Conservation (phyloP, 192 early-diverging fungal genomes). For the Kappamyces sp. region DNA sequence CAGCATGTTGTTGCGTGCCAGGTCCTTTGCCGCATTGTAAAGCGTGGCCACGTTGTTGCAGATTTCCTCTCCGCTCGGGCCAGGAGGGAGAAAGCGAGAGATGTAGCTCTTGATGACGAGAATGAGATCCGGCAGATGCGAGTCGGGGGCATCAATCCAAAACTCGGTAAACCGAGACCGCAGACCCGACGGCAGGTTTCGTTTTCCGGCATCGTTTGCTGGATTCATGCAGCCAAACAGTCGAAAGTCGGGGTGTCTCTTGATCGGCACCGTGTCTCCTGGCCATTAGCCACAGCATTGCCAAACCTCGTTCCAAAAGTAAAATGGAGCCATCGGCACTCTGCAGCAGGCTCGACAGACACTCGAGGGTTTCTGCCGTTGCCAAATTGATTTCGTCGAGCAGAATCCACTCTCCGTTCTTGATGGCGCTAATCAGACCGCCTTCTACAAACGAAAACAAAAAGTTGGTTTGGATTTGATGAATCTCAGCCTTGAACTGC, state of each 20-base stretch:
- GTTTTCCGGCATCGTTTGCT: constrained; percentile 95
- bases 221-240: constrained; percentile 99
- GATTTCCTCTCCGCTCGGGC: constrained; percentile 52
- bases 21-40: constrained; percentile 67
- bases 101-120: constrained; percentile 78
- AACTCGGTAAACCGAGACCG: constrained; percentile 92
- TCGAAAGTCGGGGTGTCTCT: constrained; percentile 86
- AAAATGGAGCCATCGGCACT: constrained; percentile 71
- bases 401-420: constrained; percentile 90
- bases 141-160: constrained; percentile 89
- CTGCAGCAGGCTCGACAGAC: constrained; percentile 82
- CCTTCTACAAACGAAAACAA: constrained; percentile 95
- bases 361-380: constrained; percentile 90
- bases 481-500: constrained; percentile 70
- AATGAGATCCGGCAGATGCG: constrained; percentile 68
- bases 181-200: constrained; percentile 86
- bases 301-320: constrained; percentile 87
- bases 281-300: too few relatives aligned
- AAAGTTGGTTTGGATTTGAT: constrained; percentile 63
- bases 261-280: constrained; percentile 77
- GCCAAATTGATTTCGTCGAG: constrained; percentile 98
- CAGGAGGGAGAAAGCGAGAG: constrained; percentile 34
- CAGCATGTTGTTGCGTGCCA: constrained; percentile 63
- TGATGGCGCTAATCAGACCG: constrained; percentile 80
- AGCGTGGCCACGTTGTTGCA: constrained; percentile 71